Base-by-base conservation (phyloP, 2,329 filamentous ascomycete genomes). In the Pseudocercospora fijiensis region DNA sequence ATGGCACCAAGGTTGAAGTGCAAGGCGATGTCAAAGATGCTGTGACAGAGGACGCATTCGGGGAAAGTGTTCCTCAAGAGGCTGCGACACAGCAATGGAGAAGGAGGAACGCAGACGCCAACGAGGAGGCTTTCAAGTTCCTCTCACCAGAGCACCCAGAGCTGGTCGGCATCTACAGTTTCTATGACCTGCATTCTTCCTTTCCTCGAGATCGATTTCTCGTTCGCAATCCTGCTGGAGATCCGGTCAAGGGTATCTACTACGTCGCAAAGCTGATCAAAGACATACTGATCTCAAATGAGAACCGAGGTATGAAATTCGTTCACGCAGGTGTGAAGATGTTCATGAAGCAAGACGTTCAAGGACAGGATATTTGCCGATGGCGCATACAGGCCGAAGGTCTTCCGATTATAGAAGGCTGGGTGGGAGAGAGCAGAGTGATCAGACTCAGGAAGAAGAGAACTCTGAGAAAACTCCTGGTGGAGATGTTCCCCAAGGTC, bases 301-400 rank as follows among this genome's bases (percentile, higher is more conserved):
- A 97, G 77, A 91, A 92, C 49, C 88, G 90, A 27, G 92, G 92
- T 52, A 89, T 98, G 78, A 96, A 95, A 76, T 96, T 99, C 75
- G 90, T 99, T 57, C 95, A 99, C 78, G 94, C 90, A 57, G 95
- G 95, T 68, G 93, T 99, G 33, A 96, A 96, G 80, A 98, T 98
- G 92, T 99, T 96, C 76, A 95, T 98, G 83, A 96, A 96, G 82
- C 94, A 98, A 77, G 92, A 97, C 74, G 90, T 91, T 0, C 93
- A 96, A 64, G 90, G 88, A 4, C 88, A 89, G 37, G 89, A 93
- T 60, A 90, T 95, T 33, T 96, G 93, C 81, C 86, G 89, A 63
- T 99, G 95, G 95, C 88, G 95, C 53, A 95, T 99, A 71, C 95
- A 99, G 82, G 90, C 89, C 11, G 95, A 99, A 78, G 95, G 95